These are phyloP conservation scores for Geotrichum aggregatum DNA, from an alignment of 1,139 yeast species.

Conservation along the genomic window DNA sequence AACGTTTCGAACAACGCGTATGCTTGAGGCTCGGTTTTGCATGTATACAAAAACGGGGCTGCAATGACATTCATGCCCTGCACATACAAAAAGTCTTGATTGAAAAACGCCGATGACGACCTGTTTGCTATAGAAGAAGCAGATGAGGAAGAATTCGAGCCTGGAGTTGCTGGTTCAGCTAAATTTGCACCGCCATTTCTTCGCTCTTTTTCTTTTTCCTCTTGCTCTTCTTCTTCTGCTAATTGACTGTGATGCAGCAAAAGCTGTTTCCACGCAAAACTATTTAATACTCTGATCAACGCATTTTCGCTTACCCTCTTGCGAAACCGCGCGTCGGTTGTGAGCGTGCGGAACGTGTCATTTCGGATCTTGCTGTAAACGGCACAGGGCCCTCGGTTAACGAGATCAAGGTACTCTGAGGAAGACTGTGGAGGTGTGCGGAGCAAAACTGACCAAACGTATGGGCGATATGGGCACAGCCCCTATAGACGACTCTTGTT, in stretches of 20 bases:
- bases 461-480: constrained; percentile 62
- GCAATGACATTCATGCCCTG: constrained; percentile 88
- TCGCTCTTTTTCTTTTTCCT: not conserved
- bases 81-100: constrained; percentile 48
- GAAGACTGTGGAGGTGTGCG: constrained; percentile 59
- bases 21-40: constrained; percentile 83
- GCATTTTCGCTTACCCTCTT: constrained; percentile 64
- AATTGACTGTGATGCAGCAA: constrained; percentile 15
- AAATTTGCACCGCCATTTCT: constrained; percentile 1
- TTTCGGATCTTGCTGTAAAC: constrained; percentile 70
- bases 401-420: constrained; percentile 51
- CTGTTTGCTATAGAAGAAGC: not conserved
- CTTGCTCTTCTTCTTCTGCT: constrained; percentile 9
- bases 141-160: not conserved
- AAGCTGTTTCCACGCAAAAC: constrained; percentile 55
- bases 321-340: constrained; percentile 67
- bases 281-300: constrained; percentile 63
- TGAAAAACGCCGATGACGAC: constrained; percentile 9
- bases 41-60: constrained; percentile 77
- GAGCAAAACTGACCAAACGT: constrained; percentile 78
- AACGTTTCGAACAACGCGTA: constrained; percentile 63
- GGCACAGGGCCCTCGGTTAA: constrained; percentile 54
- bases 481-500: constrained; percentile 33
- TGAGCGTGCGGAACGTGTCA: constrained; percentile 82
- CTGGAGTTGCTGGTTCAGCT: constrained; percentile 5